phyloP scores from a whole-genome alignment of 345 rosid genomes.

The Nephelium lappaceum region DNA sequence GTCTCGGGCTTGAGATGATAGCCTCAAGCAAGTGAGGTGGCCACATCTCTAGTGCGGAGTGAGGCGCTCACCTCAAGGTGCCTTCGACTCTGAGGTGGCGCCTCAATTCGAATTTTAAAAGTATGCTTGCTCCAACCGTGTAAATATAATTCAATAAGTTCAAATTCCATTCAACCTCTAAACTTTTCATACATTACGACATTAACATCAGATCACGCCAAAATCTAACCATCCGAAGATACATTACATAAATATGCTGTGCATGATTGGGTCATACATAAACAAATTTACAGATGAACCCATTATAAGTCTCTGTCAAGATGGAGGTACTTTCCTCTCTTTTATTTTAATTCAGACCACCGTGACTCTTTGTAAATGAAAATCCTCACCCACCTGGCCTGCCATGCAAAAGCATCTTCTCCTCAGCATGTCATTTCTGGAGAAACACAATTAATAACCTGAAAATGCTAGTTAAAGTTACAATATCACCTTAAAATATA shows the following conservation, averaged over 20 bases:
- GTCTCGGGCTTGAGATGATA: too few relatives aligned
- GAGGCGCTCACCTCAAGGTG: too few relatives aligned
- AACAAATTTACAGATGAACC: constrained; percentile 31
- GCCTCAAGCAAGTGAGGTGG: too few relatives aligned
- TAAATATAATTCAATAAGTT: too few relatives aligned
- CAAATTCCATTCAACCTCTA: too few relatives aligned
- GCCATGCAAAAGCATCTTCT: constrained; percentile 28
- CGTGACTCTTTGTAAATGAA: background rate
- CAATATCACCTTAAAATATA: background rate
- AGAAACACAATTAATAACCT: constrained; percentile 32
- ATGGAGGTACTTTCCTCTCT: constrained; percentile 19
- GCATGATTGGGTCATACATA: constrained; percentile 12
- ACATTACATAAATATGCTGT: constrained; percentile 7
- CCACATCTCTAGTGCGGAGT: too few relatives aligned
- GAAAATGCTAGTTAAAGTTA: constrained; percentile 18
- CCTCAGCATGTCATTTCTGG: constrained; percentile 51
- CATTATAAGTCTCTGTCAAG: constrained; percentile 18
- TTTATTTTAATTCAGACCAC: constrained; percentile 26
- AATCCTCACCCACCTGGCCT: background rate
- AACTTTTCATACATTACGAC: background rate
- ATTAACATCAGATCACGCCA: constrained; percentile 13
- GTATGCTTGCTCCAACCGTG: too few relatives aligned
- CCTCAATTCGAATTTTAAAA: too few relatives aligned
- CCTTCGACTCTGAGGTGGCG: too few relatives aligned
- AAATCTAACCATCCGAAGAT: constrained; percentile 28